Conservation (phyloP, 2,329 filamentous ascomycete genomes). For the Stagonosporopsis vannaccii region DNA sequence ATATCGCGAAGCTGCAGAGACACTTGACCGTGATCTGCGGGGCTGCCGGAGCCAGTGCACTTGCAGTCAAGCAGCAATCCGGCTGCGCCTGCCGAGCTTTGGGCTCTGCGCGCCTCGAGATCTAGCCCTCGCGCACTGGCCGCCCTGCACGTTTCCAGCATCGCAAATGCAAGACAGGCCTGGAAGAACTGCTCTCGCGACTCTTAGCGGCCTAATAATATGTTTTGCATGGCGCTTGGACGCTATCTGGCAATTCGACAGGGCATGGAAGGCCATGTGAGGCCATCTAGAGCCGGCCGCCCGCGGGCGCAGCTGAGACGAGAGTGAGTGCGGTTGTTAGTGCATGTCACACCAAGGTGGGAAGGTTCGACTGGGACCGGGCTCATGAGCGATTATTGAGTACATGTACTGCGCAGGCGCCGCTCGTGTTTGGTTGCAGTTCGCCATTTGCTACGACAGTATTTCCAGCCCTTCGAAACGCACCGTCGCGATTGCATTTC, state of each 20-base stretch:
- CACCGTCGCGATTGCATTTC: constrained; percentile 1
- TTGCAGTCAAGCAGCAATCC: constrained; percentile 8
- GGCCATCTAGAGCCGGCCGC: constrained; percentile 17
- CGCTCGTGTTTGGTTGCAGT: constrained; percentile 8
- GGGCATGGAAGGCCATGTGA: not conserved
- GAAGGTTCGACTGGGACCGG: constrained; percentile 19
- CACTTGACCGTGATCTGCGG: constrained; percentile 1
- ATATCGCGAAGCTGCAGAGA: not conserved
- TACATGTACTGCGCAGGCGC: constrained; percentile 17
- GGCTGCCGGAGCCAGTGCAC: constrained; percentile 9
- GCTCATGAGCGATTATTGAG: constrained; percentile 6
- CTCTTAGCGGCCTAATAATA: constrained; percentile 6
- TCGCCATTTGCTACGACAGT: constrained; percentile 1
- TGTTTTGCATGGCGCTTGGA: constrained; percentile 1
- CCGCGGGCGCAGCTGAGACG: constrained; percentile 18
- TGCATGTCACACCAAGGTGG: constrained; percentile 22
- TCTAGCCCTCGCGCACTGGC: constrained; percentile 13
- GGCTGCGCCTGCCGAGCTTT: constrained; percentile 17
- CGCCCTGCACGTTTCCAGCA: constrained; percentile 10
- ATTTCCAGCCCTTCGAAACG: not conserved
- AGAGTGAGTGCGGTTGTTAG: constrained; percentile 10
- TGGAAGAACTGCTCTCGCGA: constrained; percentile 1
- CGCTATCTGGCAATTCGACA: constrained; percentile 7
- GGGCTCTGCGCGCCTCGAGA: constrained; percentile 1
- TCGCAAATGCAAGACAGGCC: not conserved